A percentile compares a stretch with the other conserved stretches of the same genome.
These are phyloP conservation scores for Gossypium bickii DNA, from an alignment of 345 rosid genomes.

Conservation along the genomic window DNA sequence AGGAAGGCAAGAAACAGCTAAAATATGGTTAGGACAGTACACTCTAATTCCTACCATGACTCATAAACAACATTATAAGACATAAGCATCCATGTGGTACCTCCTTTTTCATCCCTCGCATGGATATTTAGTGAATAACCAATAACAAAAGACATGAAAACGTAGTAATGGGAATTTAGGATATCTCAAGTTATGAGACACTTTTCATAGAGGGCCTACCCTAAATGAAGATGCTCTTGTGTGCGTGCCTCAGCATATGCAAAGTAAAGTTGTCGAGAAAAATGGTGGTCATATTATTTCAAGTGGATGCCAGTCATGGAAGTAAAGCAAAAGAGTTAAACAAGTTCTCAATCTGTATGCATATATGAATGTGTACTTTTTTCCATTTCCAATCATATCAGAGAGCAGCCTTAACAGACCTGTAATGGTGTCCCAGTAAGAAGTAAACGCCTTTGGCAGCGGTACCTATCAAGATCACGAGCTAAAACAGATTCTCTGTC, in stretches of 20 bases:
- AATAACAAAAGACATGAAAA: no score
- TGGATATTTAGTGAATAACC: no score
- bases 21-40: neutral
- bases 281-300: conserved; percentile 1
- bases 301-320: neutral
- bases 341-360: neutral
- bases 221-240: neutral
- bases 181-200: neutral
- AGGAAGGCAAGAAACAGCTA: neutral
- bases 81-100: neutral
- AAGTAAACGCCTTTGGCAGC: conserved; percentile 97
- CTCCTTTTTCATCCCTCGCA: neutral
- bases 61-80: neutral
- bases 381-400: neutral
- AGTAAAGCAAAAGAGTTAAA: neutral
- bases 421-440: conserved; percentile 99
- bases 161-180: neutral
- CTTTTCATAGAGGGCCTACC: neutral
- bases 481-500: conserved; percentile 99
- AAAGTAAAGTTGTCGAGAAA: neutral
- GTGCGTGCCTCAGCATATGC: neutral
- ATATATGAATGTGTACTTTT: no score
- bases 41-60: conserved; percentile 1
- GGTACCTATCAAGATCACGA: conserved; percentile 98
- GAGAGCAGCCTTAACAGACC: conserved; percentile 47